Evolutionary conservation across 176 grass and related monocot genomes (phyloP).

Genomic region (Eragrostis nindensis): DNA sequence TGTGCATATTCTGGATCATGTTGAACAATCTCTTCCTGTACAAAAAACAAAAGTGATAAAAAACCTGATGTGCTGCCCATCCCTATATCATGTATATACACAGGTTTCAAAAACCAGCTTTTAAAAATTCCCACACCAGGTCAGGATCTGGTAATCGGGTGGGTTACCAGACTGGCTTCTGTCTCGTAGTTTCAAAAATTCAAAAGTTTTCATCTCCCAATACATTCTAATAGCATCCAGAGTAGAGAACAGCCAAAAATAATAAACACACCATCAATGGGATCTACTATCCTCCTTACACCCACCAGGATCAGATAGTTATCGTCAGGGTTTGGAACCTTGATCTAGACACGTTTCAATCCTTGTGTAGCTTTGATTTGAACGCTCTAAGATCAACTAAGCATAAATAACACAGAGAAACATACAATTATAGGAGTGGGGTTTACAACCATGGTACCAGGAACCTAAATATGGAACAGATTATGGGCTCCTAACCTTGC

Average conservation of each 20-base stretch:
- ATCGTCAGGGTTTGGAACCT: background rate
- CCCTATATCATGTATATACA: background rate
- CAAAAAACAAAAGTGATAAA: slow-evolving; percentile 1
- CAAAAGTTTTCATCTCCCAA: background rate
- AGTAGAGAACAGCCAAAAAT: background rate
- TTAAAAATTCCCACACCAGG: background rate
- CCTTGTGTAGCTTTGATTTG: slow-evolving; percentile 38
- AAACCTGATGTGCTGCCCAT: background rate
- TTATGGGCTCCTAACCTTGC: background rate
- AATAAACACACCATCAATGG: background rate
- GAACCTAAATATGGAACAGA: background rate
- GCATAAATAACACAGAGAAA: slow-evolving; percentile 13
- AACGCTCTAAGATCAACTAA: background rate
- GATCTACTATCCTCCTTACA: background rate
- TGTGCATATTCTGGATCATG: slow-evolving; percentile 49
- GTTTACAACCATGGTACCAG: background rate
- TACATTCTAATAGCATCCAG: background rate
- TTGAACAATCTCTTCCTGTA: slow-evolving; percentile 87
- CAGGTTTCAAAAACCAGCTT: background rate
- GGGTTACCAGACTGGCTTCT: background rate
- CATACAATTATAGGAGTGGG: slow-evolving; percentile 2
- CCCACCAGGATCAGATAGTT: background rate
- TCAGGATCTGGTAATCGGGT: background rate
- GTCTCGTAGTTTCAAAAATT: background rate
- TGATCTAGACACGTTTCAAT: background rate